A percentile compares a stretch with the other conserved stretches of the same genome.
These are phyloP conservation scores for Blastobotrys aristatus DNA, from an alignment of 1,139 yeast species.

Conservation along the genomic window DNA sequence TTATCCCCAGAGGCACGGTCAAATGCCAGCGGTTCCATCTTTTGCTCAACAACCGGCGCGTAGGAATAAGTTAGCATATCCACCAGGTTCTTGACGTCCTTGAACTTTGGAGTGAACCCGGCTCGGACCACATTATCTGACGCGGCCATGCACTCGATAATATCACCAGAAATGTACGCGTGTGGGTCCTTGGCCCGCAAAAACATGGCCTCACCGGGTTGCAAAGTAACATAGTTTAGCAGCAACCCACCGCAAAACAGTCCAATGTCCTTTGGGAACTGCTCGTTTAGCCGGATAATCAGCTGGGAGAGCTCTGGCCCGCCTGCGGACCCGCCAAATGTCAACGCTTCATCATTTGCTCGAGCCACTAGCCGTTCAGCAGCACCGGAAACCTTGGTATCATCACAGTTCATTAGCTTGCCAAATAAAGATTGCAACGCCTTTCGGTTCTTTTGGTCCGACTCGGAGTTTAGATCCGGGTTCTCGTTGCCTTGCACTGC, in stretches of 20 bases:
- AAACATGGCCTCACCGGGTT: slow-evolving; percentile 96
- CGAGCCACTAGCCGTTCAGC: slow-evolving; percentile 61
- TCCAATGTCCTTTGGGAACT: slow-evolving; percentile 92
- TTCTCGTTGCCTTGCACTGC: slow-evolving; percentile 40
- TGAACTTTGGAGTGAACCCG: slow-evolving; percentile 97
- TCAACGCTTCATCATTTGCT: slow-evolving; percentile 40
- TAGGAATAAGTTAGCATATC: slow-evolving; percentile 85
- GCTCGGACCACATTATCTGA: slow-evolving; percentile 97
- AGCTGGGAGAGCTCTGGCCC: slow-evolving; percentile 59
- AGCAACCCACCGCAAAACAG: slow-evolving; percentile 91
- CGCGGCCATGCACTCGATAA: slow-evolving; percentile 99
- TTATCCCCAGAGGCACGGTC: slow-evolving; percentile 55
- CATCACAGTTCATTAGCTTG: slow-evolving; percentile 74
- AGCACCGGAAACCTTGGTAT: slow-evolving; percentile 46
- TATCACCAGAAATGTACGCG: slow-evolving; percentile 94
- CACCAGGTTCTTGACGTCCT: slow-evolving; percentile 86
- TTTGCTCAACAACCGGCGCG: slow-evolving; percentile 87
- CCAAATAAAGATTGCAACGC: slow-evolving; percentile 72
- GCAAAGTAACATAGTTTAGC: slow-evolving; percentile 77
- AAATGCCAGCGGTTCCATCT: slow-evolving; percentile 68
- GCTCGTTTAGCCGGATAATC: slow-evolving; percentile 69
- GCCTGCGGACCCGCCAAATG: slow-evolving; percentile 35
- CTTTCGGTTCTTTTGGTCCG: slow-evolving; percentile 44
- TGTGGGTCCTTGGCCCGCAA: slow-evolving; percentile 96
- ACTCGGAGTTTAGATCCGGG: slow-evolving; percentile 44